These are phyloP conservation scores for Diplodia scrobiculata DNA, from an alignment of 2,329 filamentous ascomycete species.

Conservation along the genomic window DNA sequence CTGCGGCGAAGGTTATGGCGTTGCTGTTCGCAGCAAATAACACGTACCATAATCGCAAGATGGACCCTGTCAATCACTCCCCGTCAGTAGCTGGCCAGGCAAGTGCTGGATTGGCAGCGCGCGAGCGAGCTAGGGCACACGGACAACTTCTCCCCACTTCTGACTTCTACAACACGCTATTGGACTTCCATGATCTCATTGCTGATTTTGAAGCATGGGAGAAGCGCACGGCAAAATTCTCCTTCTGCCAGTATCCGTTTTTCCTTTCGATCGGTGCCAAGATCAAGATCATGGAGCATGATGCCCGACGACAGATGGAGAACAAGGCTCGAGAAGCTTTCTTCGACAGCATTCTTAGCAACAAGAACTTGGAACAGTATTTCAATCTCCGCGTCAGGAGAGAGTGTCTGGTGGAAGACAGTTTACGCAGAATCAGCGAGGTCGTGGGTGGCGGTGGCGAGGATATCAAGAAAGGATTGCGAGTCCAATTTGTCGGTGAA, in stretches of 20 bases:
- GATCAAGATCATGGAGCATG: conserved; percentile 84
- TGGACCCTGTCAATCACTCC: conserved; percentile 28
- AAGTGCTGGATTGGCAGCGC: conserved; percentile 46
- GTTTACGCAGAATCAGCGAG: conserved; percentile 79
- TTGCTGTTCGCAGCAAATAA: conserved; percentile 83
- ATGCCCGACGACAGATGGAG: conserved; percentile 86
- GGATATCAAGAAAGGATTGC: conserved; percentile 86
- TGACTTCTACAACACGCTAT: conserved; percentile 82
- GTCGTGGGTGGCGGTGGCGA: conserved; percentile 78
- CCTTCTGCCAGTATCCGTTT: conserved; percentile 91
- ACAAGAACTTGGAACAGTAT: conserved; percentile 73
- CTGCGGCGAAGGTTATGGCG: conserved; percentile 76
- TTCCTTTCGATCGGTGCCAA: conserved; percentile 90
- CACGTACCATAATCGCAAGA: conserved; percentile 35
- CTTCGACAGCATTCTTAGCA: conserved; percentile 81
- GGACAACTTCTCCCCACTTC: conserved; percentile 75
- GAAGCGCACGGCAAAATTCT: conserved; percentile 69
- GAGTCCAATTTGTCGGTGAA: conserved; percentile 83
- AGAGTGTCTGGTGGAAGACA: conserved; percentile 87
- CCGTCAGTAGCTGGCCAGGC: conserved; percentile 26
- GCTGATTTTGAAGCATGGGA: conserved; percentile 90
- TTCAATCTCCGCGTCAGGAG: conserved; percentile 75
- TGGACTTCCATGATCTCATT: conserved; percentile 84
- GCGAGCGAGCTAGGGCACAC: conserved; percentile 52
- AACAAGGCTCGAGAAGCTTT: conserved; percentile 85